Evolutionary conservation across 2,329 filamentous ascomycete genomes (phyloP), one percentile per base, ranked within the genome.

Genomic region (Trichophyton rubrum): DNA sequence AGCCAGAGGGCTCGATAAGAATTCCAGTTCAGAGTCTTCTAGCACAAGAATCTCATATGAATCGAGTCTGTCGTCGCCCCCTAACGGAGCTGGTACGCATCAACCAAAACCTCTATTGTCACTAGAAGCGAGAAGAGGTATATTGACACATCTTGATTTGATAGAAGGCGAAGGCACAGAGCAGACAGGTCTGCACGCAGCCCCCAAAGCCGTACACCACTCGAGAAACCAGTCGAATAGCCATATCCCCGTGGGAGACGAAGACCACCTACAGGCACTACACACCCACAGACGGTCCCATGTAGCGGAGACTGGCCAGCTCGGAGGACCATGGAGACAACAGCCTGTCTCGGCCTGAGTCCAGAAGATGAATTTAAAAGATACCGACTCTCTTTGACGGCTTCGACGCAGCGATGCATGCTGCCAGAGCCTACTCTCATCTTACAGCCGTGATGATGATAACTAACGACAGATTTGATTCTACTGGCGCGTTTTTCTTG

Each of bases 221-320:
- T 55, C 51, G 15, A 55, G 51, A 35, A 55, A 55, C 27, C 51
- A 20, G 30, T 55, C 51, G 13, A 35, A 5, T 6, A 33, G 51
- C 51, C 51, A 55, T 35, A 55, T 17, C n/a, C 51, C 51, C 11
- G 30, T 55, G 8, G n/a, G 33, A n/a, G 51, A 15, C 27, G 51
- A 55, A 55, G 51, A 55, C 27, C 51, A 59, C 41, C 58, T 63
- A 20, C 53, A 56, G n/a, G 47, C 58, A 5, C 56, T 64, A 6
- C 47, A 58, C 33, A 62, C 33, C 27, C 62, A 60, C 55, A 59
- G 62, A 35, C 60, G 15, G 45, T 59, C 35, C 38, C 59, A 62
- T 45, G 53, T 60, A 27, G 60, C 62, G 20, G 62, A 64, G 33
- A 64, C 61, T 2, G 62, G 62, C 20, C 62, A 64, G 51, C 55